These are phyloP conservation scores for Myriosclerotinia scirpicola DNA, from an alignment of 2,329 filamentous ascomycete genomes.

Conservation along the genomic window DNA sequence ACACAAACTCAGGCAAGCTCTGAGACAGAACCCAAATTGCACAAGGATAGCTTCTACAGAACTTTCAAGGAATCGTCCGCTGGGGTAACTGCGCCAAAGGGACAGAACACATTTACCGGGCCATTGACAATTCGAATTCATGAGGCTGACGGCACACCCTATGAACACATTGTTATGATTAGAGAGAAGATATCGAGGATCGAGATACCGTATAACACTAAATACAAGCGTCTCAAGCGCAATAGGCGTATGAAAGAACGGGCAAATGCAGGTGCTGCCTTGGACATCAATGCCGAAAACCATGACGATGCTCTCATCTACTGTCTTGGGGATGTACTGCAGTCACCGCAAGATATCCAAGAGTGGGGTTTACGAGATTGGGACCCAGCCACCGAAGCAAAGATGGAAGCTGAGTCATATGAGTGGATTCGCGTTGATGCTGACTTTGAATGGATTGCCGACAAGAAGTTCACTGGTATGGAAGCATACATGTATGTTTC, in stretches of 20 bases:
- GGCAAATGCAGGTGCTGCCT: constrained; percentile 60
- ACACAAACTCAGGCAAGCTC: constrained; percentile 63
- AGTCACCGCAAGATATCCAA: constrained; percentile 74
- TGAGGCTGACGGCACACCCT: constrained; percentile 95
- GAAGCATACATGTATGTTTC: constrained; percentile 98
- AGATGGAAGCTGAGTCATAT: constrained; percentile 94
- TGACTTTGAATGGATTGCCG: constrained; percentile 96
- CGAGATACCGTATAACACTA: constrained; percentile 97
- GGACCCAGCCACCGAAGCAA: constrained; percentile 81
- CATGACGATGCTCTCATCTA: constrained; percentile 85
- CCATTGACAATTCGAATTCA: constrained; percentile 98
- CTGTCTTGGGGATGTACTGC: constrained; percentile 86
- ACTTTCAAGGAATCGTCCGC: constrained; percentile 78
- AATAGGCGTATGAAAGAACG: constrained; percentile 81
- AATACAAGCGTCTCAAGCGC: constrained; percentile 95
- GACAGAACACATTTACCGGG: constrained; percentile 84
- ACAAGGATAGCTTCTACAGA: constrained; percentile 75
- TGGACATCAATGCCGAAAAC: constrained; percentile 62
- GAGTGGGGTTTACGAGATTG: constrained; percentile 88
- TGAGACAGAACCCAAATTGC: constrained; percentile 54
- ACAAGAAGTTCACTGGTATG: constrained; percentile 74
- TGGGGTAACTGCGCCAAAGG: constrained; percentile 65
- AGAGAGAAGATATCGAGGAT: constrained; percentile 82
- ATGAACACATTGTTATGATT: constrained; percentile 96
- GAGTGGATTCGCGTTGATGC: constrained; percentile 99